These are phyloP conservation scores for Vanrija humicola DNA, from an alignment of 1,284 basidiomycete species.

Conservation along the genomic window DNA sequence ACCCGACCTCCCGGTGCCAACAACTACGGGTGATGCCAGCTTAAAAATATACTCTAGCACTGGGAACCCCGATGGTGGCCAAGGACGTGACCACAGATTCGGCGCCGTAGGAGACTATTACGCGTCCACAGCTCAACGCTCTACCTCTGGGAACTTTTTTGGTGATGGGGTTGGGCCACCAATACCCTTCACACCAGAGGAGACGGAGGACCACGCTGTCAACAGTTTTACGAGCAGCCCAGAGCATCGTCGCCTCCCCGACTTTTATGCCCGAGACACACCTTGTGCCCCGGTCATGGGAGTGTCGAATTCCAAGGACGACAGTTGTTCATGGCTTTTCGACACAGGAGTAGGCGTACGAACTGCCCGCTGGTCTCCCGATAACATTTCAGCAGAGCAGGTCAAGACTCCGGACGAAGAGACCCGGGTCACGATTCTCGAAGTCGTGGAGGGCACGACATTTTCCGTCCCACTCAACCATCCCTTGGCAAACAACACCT, in stretches of 20 bases:
- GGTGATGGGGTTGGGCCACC: too few species aligned
- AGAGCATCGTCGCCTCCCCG: neutral
- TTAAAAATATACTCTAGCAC: too few species aligned
- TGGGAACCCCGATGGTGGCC: too few species aligned
- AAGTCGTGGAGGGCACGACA: neutral
- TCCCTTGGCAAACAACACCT: too few species aligned
- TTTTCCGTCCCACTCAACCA: too few species aligned
- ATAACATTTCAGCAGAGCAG: too few species aligned
- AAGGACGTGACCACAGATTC: too few species aligned
- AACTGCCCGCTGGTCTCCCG: neutral
- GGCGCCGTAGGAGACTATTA: too few species aligned
- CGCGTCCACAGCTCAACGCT: neutral
- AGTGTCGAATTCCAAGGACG: constrained; percentile 9
- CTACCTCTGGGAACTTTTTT: too few species aligned
- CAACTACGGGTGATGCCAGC: too few species aligned
- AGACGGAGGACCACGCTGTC: neutral
- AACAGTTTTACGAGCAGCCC: neutral
- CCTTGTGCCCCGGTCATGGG: neutral
- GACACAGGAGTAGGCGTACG: constrained; percentile 2
- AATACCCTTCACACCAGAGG: too few species aligned
- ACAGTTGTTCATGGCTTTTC: constrained; percentile 20
- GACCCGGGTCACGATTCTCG: neutral
- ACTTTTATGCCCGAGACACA: neutral
- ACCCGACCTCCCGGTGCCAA: too few species aligned
- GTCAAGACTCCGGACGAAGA: neutral